Base-by-base conservation (phyloP, 495 filamentous ascomycete genomes). In the Elasticomyces elasticus region DNA sequence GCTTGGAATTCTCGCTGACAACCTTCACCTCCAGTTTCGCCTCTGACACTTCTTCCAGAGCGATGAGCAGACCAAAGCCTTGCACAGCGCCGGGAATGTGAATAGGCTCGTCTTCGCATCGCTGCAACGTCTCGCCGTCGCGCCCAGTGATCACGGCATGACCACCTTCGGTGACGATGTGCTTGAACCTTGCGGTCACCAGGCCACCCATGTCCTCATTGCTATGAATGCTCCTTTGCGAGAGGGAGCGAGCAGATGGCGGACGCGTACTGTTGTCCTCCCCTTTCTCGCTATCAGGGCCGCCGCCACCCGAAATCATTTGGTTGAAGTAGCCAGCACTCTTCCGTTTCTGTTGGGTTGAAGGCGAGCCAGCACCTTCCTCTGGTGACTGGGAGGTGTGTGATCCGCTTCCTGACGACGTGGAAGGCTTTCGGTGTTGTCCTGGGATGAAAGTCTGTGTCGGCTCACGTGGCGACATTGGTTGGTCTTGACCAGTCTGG, bases 51-150 rank as follows among this genome's bases (percentile, higher is more conserved):
- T 94, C 87, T 43, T 80, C 75, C n/a, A 95, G 61, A 0, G 82
- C 89, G 22, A 97, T 59, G 46, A 95, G 69, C 2, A 86, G 70
- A 1, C 91, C 90, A 64, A 95, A 97, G 7, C 77, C 73, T 60
- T 96, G 91, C 0, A 95, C 73, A n/a, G 90, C 88, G 13, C 90
- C 90, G 0, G 91, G 91, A 13, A 88, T 85, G 59, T 89, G 88
- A 37, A 95, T 95, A 0, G 91, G 89, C 60, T 95, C 91, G 66
- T 97, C 91, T 67, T 97, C 91, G 66, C 88, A 94, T 37, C 79
- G 69, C 60, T 90, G 85, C 37, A 91, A 71, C 1, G 69, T 77
- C 15, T 80, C 75, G 1, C 83, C 80, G 50, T 84, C 78, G 49
- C 85, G 74, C 11, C 89, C 89, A 5, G 87, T 91, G 45, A 95